phyloP scores from a whole-genome alignment of 2,329 filamentous ascomycete species.

The Parastagonospora avenae region DNA sequence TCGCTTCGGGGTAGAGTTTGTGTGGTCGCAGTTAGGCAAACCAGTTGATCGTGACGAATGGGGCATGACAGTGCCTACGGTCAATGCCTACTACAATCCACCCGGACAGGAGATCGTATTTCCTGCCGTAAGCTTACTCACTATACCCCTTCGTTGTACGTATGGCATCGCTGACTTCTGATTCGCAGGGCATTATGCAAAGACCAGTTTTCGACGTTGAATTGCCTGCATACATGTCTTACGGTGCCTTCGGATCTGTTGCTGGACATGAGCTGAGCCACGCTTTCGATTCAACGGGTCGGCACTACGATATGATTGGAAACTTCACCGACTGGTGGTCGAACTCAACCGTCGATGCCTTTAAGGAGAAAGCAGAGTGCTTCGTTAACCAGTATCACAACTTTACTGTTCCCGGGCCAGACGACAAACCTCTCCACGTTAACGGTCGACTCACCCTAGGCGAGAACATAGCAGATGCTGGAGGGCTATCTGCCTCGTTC shows the following conservation, averaged over 20 bases:
- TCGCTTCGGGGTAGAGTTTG: constrained; percentile 53
- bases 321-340: constrained; percentile 73
- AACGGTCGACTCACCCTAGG: constrained; percentile 68
- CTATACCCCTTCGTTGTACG: neutral
- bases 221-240: constrained; percentile 68
- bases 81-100: constrained; percentile 69
- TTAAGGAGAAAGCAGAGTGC: constrained; percentile 65
- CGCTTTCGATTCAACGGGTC: constrained; percentile 70
- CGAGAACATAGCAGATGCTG: constrained; percentile 75
- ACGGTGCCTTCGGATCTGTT: constrained; percentile 71
- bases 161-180: no score
- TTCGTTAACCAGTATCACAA: constrained; percentile 71
- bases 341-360: constrained; percentile 62
- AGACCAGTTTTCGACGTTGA: constrained; percentile 67
- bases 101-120: constrained; percentile 70
- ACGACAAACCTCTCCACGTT: constrained; percentile 63
- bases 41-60: constrained; percentile 66
- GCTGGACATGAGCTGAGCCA: constrained; percentile 73
- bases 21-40: constrained; percentile 65
- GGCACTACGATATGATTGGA: constrained; percentile 68
- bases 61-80: constrained; percentile 63
- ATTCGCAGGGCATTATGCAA: constrained; percentile 63
- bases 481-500: constrained; percentile 67
- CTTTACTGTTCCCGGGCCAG: constrained; percentile 62
- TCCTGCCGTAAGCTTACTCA: neutral